These are phyloP conservation scores for Diplogelasinospora grovesii DNA, from an alignment of 495 filamentous ascomycete genomes.

Conservation along the genomic window DNA sequence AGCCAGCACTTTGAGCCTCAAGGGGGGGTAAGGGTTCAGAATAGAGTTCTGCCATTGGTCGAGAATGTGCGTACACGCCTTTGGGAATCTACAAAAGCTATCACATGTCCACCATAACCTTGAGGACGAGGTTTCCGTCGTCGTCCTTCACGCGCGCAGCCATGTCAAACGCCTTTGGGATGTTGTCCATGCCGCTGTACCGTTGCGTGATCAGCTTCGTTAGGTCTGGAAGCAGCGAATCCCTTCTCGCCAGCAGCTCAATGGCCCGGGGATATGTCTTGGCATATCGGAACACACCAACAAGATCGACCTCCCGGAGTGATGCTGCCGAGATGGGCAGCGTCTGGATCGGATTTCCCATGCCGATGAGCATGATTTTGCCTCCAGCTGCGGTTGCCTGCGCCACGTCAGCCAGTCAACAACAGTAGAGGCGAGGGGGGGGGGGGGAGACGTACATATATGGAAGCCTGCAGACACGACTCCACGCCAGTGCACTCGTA, in stretches of 20 bases:
- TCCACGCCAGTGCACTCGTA: conserved; percentile 94
- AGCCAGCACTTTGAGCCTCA: no score
- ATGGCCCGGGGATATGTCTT: conserved; percentile 76
- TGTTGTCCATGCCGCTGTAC: conserved; percentile 37
- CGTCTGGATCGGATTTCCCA: conserved; percentile 85
- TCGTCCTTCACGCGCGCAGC: conserved; percentile 48
- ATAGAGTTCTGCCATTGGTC: no score
- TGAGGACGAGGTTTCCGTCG: conserved; percentile 45
- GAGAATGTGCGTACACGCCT: no score
- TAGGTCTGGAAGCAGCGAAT: conserved; percentile 45
- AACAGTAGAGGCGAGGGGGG: no score
- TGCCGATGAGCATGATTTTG: conserved; percentile 81
- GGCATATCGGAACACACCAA: conserved; percentile 88
- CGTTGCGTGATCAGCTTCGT: conserved; percentile 70
- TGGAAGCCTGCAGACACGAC: conserved; percentile 76
- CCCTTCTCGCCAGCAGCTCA: conserved; percentile 56
- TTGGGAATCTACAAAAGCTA: not conserved
- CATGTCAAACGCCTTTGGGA: conserved; percentile 44
- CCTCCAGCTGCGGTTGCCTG: conserved; percentile 68
- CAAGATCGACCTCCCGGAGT: conserved; percentile 83
- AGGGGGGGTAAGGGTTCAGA: no score
- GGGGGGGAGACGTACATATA: conserved; percentile 52
- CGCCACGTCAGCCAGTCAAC: not conserved
- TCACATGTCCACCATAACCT: conserved; percentile 47
- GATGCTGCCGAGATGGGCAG: conserved; percentile 80